These are phyloP conservation scores for Ceratobasidium sp. DNA, from an alignment of 1,284 basidiomycete genomes.

Conservation along the genomic window DNA sequence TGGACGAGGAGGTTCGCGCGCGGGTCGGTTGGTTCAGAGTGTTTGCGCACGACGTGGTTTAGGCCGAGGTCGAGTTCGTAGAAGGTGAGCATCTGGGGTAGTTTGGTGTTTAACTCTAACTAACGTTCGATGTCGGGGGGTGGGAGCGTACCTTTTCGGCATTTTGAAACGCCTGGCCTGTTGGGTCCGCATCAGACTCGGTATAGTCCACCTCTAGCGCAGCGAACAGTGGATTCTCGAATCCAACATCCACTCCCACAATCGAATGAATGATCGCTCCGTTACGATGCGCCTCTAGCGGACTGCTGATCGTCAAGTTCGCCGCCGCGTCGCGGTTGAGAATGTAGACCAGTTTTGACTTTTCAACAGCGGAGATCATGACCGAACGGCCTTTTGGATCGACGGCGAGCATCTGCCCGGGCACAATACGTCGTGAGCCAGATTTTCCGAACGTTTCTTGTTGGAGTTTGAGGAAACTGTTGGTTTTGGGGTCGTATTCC, in stretches of 20 bases:
- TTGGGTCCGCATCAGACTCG: constrained; percentile 92
- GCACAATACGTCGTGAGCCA: constrained; percentile 90
- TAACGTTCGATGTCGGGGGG: too few species aligned
- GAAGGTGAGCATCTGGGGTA: constrained; percentile 86
- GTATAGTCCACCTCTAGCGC: constrained; percentile 94
- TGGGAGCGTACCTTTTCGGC: constrained; percentile 80
- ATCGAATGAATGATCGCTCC: constrained; percentile 92
- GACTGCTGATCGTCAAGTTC: constrained; percentile 95
- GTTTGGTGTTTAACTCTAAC: constrained; percentile 38
- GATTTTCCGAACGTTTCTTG: constrained; percentile 97
- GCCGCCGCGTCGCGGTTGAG: constrained; percentile 94
- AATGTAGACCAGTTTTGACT: constrained; percentile 95
- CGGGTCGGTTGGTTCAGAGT: constrained; percentile 94
- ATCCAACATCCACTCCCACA: constrained; percentile 93
- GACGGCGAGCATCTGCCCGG: constrained; percentile 92
- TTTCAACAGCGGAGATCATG: constrained; percentile 91
- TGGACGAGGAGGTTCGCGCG: constrained; percentile 94
- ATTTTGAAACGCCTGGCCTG: constrained; percentile 90
- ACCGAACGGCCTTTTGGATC: constrained; percentile 95
- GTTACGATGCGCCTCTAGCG: constrained; percentile 94
- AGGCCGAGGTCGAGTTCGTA: constrained; percentile 96
- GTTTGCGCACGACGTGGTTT: constrained; percentile 97
- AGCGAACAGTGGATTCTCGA: constrained; percentile 95
- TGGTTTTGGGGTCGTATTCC: constrained; percentile 90
- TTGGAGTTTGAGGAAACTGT: constrained; percentile 89